Conservation (phyloP, 1,284 basidiomycete genomes). For the Rhizoctonia solani region DNA sequence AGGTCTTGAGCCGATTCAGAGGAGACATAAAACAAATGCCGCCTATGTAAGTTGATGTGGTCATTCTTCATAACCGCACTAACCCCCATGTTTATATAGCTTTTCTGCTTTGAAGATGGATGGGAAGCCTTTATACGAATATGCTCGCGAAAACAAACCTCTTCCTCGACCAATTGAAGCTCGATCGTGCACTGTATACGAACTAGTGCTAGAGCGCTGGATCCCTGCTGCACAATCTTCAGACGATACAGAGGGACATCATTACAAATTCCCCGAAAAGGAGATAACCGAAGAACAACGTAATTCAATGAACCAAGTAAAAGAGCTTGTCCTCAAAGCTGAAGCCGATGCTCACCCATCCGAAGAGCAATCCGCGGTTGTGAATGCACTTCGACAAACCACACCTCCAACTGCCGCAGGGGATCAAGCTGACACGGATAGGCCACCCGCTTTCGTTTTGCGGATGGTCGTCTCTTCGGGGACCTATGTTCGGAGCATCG, state of each 20-base stretch:
- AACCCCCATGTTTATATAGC: slow-evolving; percentile 57
- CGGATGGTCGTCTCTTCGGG: slow-evolving; percentile 93
- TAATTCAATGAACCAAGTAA: slow-evolving; percentile 66
- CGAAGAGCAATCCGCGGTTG: slow-evolving; percentile 32
- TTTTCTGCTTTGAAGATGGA: slow-evolving; percentile 99
- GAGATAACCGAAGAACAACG: slow-evolving; percentile 70
- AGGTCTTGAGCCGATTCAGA: slow-evolving; percentile 73
- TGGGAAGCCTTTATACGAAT: slow-evolving; percentile 94
- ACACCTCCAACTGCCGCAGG: slow-evolving; percentile 49
- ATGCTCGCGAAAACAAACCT: slow-evolving; percentile 87
- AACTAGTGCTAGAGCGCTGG: slow-evolving; percentile 76
- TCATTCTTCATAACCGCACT: too few relatives aligned
- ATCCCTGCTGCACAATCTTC: slow-evolving; percentile 49
- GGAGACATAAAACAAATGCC: slow-evolving; percentile 90
- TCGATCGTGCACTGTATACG: slow-evolving; percentile 81
- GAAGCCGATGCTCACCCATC: slow-evolving; percentile 41
- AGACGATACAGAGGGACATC: slow-evolving; percentile 51
- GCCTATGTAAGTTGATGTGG: slow-evolving; percentile 71
- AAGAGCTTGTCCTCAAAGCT: slow-evolving; percentile 36
- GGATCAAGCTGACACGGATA: slow-evolving; percentile 46
- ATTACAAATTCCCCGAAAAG: slow-evolving; percentile 73
- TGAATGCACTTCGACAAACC: slow-evolving; percentile 44
- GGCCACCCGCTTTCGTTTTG: slow-evolving; percentile 82
- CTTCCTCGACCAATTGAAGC: slow-evolving; percentile 91
- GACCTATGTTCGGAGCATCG: slow-evolving; percentile 92